Conservation (phyloP, 768 basidiomycete genomes). For the Favolaschia claudopus region DNA sequence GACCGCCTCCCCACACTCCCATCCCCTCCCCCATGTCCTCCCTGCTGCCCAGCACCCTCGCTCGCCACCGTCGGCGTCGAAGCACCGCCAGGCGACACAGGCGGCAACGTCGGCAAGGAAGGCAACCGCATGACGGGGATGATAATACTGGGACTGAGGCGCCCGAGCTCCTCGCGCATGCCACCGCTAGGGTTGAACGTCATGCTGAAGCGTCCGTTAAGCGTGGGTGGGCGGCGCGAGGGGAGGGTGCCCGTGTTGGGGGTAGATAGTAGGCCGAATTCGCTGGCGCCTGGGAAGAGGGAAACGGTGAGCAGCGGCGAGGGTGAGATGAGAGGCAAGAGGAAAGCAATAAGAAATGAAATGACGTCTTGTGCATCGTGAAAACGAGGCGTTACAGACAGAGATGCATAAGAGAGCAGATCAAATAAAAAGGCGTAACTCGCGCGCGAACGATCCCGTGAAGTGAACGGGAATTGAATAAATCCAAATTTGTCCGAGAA, state of each 20-base stretch:
- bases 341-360: too few species aligned
- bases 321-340: too few species aligned
- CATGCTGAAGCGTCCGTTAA: constrained; percentile 23
- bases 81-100: not conserved
- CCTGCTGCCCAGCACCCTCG: constrained; percentile 7
- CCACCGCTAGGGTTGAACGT: constrained; percentile 15
- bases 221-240: constrained; percentile 12
- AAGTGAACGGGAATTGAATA: too few species aligned
- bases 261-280: not conserved
- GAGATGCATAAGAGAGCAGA: too few species aligned
- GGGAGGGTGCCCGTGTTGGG: constrained; percentile 9
- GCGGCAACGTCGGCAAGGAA: not conserved
- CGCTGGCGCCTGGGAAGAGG: not conserved
- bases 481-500: too few species aligned
- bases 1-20: constrained; percentile 21
- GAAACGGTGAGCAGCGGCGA: too few species aligned
- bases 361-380: too few species aligned
- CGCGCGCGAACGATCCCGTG: too few species aligned
- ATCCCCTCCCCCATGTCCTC: constrained; percentile 24
- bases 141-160: constrained; percentile 26
- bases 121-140: constrained; percentile 16
- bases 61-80: not conserved
- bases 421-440: too few species aligned
- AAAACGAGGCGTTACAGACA: too few species aligned
- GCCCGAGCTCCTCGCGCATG: not conserved